Evolutionary conservation across 257 asterid genomes (phyloP), one percentile per base, ranked within the genome.

Genomic region (Solanum ossicruentum): DNA sequence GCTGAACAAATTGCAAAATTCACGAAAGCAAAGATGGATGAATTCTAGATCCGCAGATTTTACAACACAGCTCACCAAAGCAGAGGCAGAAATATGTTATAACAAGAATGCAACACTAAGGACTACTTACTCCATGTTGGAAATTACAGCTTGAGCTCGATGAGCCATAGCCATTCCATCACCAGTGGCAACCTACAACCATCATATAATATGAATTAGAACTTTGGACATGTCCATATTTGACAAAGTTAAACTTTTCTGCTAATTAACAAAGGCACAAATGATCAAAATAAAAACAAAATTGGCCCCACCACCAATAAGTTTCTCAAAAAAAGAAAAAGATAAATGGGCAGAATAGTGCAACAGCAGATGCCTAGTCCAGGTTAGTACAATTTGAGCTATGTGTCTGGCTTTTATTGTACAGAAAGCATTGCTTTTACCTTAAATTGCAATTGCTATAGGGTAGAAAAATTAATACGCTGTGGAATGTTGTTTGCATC

Each of bases 131-230:
- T 97, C 99, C 99, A 97, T 94, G 85, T 97, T 97, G 32, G 99
- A 97, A 87, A 97, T 94, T 56, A 97, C 94, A 79, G 99, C 98
- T 87, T 93, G 92, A 85, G 99, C 99, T 89, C 99, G 93, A 88
- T 93, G 99, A 73, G 97, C 96, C 97, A 97, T 97, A 54, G 99
- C 99, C 26, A 95, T 95, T 87, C 99, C 99, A 93, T 95, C 99
- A 67, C 99, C 99, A 65, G 99, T 97, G 70, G 99, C 98, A 7
- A 97, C 98, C 99, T 97, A 85, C 81, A 69, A 86, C 71, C 26
- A 36, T 13, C 79, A 88, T 63, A 63, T 28, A 80, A 43, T 45
- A 72, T 45, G 58, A 61, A 61, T 61, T 2, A 82, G 61, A 82
- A 82, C 56, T 45, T 72, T 72, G 12, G 3, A 12, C 12, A 51